Evolutionary conservation across 768 basidiomycete genomes (phyloP).

Genomic region (Boletus bicolor): DNA sequence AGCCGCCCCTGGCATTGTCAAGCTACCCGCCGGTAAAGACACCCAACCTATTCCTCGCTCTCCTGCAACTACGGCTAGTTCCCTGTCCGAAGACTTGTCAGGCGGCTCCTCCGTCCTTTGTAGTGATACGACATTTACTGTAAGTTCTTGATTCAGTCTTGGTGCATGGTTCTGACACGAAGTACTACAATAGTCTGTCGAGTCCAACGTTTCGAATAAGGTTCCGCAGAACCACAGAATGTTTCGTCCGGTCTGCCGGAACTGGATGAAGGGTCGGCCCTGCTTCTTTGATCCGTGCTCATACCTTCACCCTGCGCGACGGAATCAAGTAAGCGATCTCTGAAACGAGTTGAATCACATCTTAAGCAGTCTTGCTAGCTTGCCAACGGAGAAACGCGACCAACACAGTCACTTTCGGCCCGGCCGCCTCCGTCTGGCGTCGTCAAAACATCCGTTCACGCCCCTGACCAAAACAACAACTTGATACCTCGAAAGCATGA

Average conservation of each 20-base stretch:
- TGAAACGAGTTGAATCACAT: neutral
- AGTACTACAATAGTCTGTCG: constrained; percentile 15
- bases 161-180: neutral
- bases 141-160: neutral
- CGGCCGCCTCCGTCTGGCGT: neutral
- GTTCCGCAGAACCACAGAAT: neutral
- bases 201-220: constrained; percentile 8
- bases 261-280: neutral
- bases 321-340: constrained; percentile 8
- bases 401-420: neutral
- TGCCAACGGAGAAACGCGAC: neutral
- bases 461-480: neutral
- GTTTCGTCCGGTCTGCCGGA: neutral
- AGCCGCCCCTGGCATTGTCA: constrained; percentile 4
- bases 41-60: constrained; percentile 6
- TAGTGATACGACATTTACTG: constrained; percentile 23
- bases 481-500: neutral
- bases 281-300: neutral
- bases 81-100: constrained; percentile 19
- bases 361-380: constrained; percentile 1
- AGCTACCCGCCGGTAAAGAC: neutral
- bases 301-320: constrained; percentile 9
- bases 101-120: constrained; percentile 5
- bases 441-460: neutral
- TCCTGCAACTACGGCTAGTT: constrained; percentile 8